Base-by-base conservation (phyloP, 2,329 filamentous ascomycete species). In the Arthrobotrys iridis region DNA sequence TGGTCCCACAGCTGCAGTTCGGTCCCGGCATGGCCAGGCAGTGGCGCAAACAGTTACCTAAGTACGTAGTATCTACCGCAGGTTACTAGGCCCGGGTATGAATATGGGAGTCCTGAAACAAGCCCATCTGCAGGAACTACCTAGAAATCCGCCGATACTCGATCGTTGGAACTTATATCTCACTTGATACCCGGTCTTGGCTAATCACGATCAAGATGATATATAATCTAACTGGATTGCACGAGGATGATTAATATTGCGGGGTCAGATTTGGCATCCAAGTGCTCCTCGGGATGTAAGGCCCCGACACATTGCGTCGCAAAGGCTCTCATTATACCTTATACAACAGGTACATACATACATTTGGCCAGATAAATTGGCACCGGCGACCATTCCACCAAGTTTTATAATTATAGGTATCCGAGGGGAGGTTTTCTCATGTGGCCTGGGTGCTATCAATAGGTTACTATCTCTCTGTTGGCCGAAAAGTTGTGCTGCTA, bases 71-170 rank as follows among this genome's bases (percentile, higher is more conserved):
- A 50, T 40, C 57, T 13, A 10, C 24, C 35, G 8, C 46, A 52
- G 46, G 15, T 15, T 33, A 20, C 46, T 8, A 46, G 28, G 35
- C 50, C 46, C 33, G 28, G 20, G 41, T 10, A 26, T 35, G 52
- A 65, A 66, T 60, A 59, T 72, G 68, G 43, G n/a, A 58, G 67
- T 74, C 37, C 52, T 74, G 70, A 74, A 74, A 74, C 70, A 74
- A 55, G 58, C 67, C n/a, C 30, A 57, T 58, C 60, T 74, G 70
- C 70, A 74, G 70, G 70, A 74, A 74, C 70, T 62, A n/a, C n/a
- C n/a, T n/a, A 45, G 13, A 58, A 40, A 58, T 28, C 35, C 15
- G 28, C 59, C 22, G 46, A 35, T 43, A 24, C 50, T 64, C 30
- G 59, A 72, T 72, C 67, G 59, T 28, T 57, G 41, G 37, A 33